Evolutionary conservation across 768 basidiomycete species (phyloP), one percentile per base, ranked within the genome.

Genomic region (Macrocybe gigantea): DNA sequence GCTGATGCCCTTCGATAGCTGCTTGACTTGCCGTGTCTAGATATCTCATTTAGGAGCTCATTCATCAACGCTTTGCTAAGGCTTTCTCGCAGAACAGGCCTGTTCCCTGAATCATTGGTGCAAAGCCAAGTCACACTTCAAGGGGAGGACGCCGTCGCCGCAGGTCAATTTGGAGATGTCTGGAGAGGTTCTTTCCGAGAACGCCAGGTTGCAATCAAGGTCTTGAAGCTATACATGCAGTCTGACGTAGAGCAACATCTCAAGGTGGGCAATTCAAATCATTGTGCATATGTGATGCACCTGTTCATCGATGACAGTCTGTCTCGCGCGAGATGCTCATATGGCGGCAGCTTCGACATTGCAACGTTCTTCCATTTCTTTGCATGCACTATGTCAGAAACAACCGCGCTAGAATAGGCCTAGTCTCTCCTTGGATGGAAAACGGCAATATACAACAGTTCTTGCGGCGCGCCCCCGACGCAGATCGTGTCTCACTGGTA

Each of bases 111-210:
- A 48, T 53, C 54, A n/a, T 49, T 67, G 31, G 13, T 49, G 6
- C 53, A 48, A 44, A n/a, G 35, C 12, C 48, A 49, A 11, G 52
- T 56, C 1, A 10, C 6, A 6, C 15, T 53, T 9, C 48, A 49
- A 38, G 55, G 53, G 4, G 22, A 22, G 1, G 47, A 54, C 31
- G 55, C 64, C 1, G 45, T 55, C 9, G 51, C 58, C 12, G 49
- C 52, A 38, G 65, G 67, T 32, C 60, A 59, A 1, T 69, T 56
- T 42, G 65, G 67, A 8, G 52, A 56, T 29, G 62, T 67, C 44
- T 66, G 56, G 43, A 56, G 58, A 30, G 66, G 66, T 10, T 46
- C 37, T 29, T 50, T 60, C 14, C 57, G 48, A 2, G 61, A 54
- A 13, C 62, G 53, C 44, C 44, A 51, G 14, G 64, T 69, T 9